Base-by-base conservation (phyloP, 2,329 filamentous ascomycete genomes). In the Penicillium janthinellum region DNA sequence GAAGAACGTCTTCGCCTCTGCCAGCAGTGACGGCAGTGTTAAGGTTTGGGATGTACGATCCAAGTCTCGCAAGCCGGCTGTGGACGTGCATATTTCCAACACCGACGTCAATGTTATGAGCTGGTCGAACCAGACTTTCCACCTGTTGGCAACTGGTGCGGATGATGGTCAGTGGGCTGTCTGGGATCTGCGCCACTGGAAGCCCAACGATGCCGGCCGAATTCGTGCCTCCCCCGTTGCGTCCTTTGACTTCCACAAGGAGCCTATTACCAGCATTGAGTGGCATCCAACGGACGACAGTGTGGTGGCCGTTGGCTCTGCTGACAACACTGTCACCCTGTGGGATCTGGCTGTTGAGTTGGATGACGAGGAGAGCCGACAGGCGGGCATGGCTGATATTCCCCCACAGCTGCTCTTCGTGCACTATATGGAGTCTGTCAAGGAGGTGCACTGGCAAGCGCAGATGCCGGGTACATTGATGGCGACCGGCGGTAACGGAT, bases 221-320 rank as follows among this genome's bases (percentile, higher is more conserved):
- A 71, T 76, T 67, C 85, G 83, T 79, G 89, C 90, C 5, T 88
- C 88, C 50, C 90, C 95, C 0, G 90, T 98, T n/a, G 95, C 95
- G 3, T 90, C 89, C 69, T 99, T 98, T 79, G 84, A 88, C 71
- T 98, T 96, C 82, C 93, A 99, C 83, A 94, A 92, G 77, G 92
- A 97, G 77, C 95, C 96, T 69, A 92, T 99, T 70, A 99, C 95
- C 6, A 92, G 90, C 67, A 86, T 99, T 41, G 93, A 98, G 80
- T 99, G 95, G 94, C 94, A 98, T 77, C 94, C 95, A 2, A 94
- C 91, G 1, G 95, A 99, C 72, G 94, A 99, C 82, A 96, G 90
- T 74, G 96, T 98, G 71, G 87, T 99, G 15, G 90, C 92, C 2
- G 92, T 98, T 44, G 94, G 91, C 22, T 91, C 92, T 0, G 95